Evolutionary conservation across 2,329 filamentous ascomycete species (phyloP), one percentile per base, ranked within the genome.

Genomic region (Pseudogymnoascus sp.): DNA sequence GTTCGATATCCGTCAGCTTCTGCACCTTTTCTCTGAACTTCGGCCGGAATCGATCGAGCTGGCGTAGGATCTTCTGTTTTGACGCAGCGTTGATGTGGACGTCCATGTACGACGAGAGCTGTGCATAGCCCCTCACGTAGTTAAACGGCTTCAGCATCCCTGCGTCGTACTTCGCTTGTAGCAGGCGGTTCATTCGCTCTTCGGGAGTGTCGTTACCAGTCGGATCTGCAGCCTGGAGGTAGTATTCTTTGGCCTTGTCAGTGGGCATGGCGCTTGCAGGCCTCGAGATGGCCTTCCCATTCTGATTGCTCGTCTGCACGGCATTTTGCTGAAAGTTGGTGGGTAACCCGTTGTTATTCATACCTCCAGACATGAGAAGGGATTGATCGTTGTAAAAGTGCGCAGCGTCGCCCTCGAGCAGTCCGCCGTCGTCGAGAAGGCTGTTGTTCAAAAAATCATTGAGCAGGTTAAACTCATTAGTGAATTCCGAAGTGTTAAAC

Each of bases 21-120:
- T 97, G 91, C 71, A 95, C 92, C 75, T 95, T 91, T 73, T 97
- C 92, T 63, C 94, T 83, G 70, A 99, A 99, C 70, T 95, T 96
- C 13, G 94, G 94, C 48, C 94, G 82, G 74, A 99, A 99, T 60
- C 89, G 86, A 73, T 96, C 90, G 41, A 99, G 81, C 69, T 96
- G 92, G 62, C 90, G 85, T 45, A 96, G 76, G 63, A 99, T 96
- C 75, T 95, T 94, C 67, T 95, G 88, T 63, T 94, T 91, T 18
- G 89, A 94, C 13, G 82, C 78, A 21, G 88, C 82, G 59, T 89
- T 85, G 71, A 97, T 87, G 70, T 97, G 86, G 61, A 85, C 84
- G 69, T 96, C 91, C 79, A 99, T 92, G 72, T 96, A 99, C 63
- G 87, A 85, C 64, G 91, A 90, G 55, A 99, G 77, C 30, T 91